A percentile compares a stretch with the other conserved stretches of the same genome.
Conservation (phyloP, 257 asterid species). For the Solanum arcanum region DNA sequence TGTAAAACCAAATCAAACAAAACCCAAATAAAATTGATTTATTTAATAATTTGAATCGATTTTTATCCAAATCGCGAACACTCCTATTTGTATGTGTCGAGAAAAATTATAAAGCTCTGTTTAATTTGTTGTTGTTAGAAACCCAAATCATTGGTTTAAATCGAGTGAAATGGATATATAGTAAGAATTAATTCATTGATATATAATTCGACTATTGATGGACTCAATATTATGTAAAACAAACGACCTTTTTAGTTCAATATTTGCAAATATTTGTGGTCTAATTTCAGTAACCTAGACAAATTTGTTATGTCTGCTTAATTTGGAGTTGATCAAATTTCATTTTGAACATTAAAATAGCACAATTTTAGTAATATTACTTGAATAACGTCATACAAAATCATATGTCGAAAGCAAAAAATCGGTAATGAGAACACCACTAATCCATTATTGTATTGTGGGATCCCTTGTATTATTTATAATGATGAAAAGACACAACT, state of each 20-base stretch:
- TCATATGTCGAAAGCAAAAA: neutral
- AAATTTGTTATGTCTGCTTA: neutral
- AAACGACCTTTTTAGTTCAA: neutral
- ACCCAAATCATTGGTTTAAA: neutral
- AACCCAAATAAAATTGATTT: no score
- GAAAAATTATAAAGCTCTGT: neutral
- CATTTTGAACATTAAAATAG: neutral
- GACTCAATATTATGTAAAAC: neutral
- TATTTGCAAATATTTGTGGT: neutral
- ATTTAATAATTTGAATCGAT: no score
- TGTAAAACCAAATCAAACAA: no score
- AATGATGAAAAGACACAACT: neutral
- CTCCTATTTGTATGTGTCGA: neutral
- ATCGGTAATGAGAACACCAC: neutral
- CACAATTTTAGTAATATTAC: neutral
- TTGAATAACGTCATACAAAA: neutral
- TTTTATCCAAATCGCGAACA: no score
- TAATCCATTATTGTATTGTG: neutral
- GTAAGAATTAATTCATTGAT: neutral
- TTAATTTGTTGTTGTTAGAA: neutral
- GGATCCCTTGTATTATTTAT: neutral
- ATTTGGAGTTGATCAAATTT: neutral
- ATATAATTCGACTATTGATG: neutral
- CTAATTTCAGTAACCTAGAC: neutral
- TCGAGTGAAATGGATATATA: neutral